These are phyloP conservation scores for Backusella westeae DNA, from an alignment of 192 early-diverging fungal genomes.

Conservation along the genomic window DNA sequence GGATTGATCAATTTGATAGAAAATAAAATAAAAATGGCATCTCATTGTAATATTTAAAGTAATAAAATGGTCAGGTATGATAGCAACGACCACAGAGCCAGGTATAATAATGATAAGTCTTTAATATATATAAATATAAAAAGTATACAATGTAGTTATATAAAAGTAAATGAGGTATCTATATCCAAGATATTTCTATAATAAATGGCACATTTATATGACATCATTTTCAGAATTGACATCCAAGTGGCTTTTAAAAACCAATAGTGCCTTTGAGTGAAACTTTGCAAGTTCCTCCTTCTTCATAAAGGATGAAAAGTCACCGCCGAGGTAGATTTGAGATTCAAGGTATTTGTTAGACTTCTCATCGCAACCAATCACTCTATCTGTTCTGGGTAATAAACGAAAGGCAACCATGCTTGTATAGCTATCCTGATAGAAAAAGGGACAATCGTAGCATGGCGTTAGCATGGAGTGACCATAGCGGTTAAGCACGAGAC, in stretches of 20 bases:
- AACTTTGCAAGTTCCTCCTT: not conserved
- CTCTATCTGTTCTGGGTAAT: not conserved
- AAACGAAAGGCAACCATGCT: not conserved
- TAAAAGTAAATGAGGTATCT: not conserved
- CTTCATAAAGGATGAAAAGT: not conserved
- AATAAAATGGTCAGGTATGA: not conserved
- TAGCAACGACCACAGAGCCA: not conserved
- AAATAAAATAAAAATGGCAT: not conserved
- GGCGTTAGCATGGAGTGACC: not conserved
- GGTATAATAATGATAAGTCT: not conserved
- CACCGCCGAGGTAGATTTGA: not conserved
- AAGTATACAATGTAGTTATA: not conserved
- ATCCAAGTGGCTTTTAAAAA: not conserved
- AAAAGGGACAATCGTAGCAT: constrained; percentile 1
- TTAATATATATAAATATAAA: not conserved
- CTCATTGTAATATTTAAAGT: not conserved
- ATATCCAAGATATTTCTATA: not conserved
- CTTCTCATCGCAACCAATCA: not conserved
- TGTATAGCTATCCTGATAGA: constrained; percentile 12
- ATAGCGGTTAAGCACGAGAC: constrained; percentile 7
- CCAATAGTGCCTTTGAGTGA: not conserved
- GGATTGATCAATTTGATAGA: not conserved
- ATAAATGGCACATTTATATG: not conserved
- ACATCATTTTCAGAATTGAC: not conserved
- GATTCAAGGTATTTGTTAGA: not conserved